These are phyloP conservation scores for Aspergillus carlsbadensis DNA, from an alignment of 495 filamentous ascomycete species.

Conservation along the genomic window DNA sequence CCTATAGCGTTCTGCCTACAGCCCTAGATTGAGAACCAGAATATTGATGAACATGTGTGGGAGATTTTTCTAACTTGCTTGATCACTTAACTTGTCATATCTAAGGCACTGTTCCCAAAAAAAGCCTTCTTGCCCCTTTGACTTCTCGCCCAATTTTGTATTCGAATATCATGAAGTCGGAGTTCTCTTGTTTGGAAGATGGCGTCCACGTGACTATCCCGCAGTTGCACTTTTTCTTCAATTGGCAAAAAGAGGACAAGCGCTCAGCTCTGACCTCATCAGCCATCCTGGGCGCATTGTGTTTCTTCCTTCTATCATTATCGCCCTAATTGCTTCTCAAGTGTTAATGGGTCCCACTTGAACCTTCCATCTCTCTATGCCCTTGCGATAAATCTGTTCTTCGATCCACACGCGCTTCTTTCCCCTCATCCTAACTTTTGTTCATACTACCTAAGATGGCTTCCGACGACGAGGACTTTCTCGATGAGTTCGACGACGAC, in stretches of 20 bases:
- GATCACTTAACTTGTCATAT: no score
- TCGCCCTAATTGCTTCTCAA: neutral
- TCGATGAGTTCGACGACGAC: slow-evolving; percentile 46
- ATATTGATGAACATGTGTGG: no score
- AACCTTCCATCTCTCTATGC: neutral
- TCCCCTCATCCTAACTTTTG: neutral
- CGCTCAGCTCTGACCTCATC: slow-evolving; percentile 14
- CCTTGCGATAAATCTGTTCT: neutral
- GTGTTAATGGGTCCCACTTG: slow-evolving; percentile 5
- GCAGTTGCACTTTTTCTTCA: slow-evolving; percentile 14
- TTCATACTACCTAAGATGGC: slow-evolving; percentile 32
- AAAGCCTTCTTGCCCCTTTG: no score
- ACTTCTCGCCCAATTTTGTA: no score
- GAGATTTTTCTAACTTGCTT: no score
- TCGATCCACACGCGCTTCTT: neutral
- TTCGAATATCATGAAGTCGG: no score
- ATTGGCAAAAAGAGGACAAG: slow-evolving; percentile 10
- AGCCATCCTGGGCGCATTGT: neutral
- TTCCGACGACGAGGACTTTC: slow-evolving; percentile 50
- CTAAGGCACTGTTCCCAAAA: no score
- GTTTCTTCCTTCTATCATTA: neutral
- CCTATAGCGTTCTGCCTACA: no score
- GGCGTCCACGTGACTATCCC: slow-evolving; percentile 25
- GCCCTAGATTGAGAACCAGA: no score
- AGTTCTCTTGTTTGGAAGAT: no score